Base-by-base conservation (phyloP, 108 stramenopile genomes). In the Aurantiochytrium sp. region DNA sequence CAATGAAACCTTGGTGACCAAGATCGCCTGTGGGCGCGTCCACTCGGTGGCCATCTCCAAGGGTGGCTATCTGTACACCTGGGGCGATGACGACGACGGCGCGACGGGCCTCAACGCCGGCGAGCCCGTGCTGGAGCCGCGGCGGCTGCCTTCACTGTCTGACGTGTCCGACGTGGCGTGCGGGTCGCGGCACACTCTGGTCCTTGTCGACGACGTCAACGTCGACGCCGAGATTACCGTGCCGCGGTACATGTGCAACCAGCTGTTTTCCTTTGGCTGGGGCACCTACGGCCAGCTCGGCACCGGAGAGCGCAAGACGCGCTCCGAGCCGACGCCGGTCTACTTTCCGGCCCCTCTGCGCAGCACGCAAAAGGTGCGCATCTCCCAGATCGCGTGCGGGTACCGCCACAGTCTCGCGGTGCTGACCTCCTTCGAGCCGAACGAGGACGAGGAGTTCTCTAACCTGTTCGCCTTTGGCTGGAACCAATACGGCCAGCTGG, bases 271-370 rank as follows among this genome's bases (percentile, higher is more conserved):
- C 42, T 81, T 81, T 48, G 73, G 73, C n/a, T 81, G 73, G 73
- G 73, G 73, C 8, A 48, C 73, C 2, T 81, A 81, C 45, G 73
- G 73, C 2, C 73, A 81, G 73, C 73, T 81, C 73, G 73, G 73
- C 30, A 48, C 45, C 6, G 73, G 45, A 6, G 73, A 81, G 42
- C 73, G 73, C n/a, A 81, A 81, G 73, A 42, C 73, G 6, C 73
- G 73, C 39, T 48, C 39, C n/a, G 73, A 81, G 1, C 73, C 73
- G 12, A 48, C 45, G 12, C 42, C 39, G 39, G 73, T 81, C 27
- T 48, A 48, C 42, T 81, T 81, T 81, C 73, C 73, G n/a, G 45
- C 39, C 73, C 73, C 39, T 12, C n/a, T 81, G 19, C 39, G 45
- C 24, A 19, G 19, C 39, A 48, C 73, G 39, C 73, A 81, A 81